phyloP scores from a whole-genome alignment of 192 early-diverging fungal genomes.

The Glomus cerebriforme region DNA sequence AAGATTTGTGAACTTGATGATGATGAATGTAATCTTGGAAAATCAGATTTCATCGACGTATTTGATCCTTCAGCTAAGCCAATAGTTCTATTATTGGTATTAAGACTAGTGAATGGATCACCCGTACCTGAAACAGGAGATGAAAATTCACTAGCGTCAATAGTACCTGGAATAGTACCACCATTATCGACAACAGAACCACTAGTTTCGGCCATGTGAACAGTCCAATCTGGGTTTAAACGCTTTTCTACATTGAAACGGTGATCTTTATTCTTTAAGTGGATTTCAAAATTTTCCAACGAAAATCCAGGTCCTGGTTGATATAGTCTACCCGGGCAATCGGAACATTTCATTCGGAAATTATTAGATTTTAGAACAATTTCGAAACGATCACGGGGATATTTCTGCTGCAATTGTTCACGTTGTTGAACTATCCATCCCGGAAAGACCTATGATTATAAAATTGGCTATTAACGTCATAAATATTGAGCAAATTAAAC shows the following conservation, averaged over 20 bases:
- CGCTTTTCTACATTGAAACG: conserved; percentile 35
- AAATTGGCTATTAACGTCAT: neutral
- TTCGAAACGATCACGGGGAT: conserved; percentile 53
- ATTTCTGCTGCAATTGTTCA: conserved; percentile 35
- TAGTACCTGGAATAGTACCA: neutral
- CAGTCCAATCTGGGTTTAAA: neutral
- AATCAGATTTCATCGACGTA: neutral
- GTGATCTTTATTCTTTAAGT: conserved; percentile 48
- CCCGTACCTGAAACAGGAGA: neutral
- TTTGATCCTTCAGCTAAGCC: neutral
- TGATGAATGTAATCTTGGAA: neutral
- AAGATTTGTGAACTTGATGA: neutral
- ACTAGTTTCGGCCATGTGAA: neutral
- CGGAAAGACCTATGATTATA: conserved; percentile 36
- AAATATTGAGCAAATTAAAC: neutral
- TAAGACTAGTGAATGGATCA: neutral
- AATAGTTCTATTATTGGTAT: neutral
- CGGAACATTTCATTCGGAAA: conserved; percentile 46
- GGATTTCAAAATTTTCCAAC: conserved; percentile 54
- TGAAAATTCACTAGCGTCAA: neutral
- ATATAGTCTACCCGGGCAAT: conserved; percentile 58
- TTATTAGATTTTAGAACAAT: conserved; percentile 40
- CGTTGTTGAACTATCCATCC: conserved; percentile 40
- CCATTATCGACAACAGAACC: neutral
- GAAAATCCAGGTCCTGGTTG: conserved; percentile 48